These are phyloP conservation scores for Mycena vulgaris DNA, from an alignment of 768 basidiomycete species.

Conservation along the genomic window DNA sequence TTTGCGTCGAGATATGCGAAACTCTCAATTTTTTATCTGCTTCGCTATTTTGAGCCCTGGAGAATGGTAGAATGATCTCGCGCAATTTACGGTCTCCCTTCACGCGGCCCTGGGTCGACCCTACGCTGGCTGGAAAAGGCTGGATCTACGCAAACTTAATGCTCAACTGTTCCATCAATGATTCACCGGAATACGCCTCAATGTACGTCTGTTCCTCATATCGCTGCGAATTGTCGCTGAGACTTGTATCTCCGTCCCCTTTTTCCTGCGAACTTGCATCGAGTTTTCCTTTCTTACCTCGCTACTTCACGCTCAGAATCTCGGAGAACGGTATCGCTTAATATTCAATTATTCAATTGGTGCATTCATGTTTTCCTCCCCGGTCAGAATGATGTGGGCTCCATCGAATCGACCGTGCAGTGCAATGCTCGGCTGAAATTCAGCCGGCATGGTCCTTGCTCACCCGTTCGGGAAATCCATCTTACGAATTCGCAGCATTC, in stretches of 20 bases:
- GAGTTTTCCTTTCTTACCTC: conserved; percentile 7
- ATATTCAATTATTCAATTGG: conserved; percentile 9
- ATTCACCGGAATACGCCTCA: conserved; percentile 7
- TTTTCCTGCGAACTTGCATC: not conserved
- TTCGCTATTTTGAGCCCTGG: too few species aligned
- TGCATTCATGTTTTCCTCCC: not conserved
- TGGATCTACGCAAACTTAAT: not conserved
- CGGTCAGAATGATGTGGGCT: too few species aligned
- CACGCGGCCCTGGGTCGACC: too few species aligned
- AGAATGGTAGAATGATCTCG: too few species aligned
- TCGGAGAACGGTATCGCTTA: conserved; percentile 3
- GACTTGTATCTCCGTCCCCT: conserved; percentile 5
- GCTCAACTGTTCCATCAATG: not conserved
- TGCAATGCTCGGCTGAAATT: too few species aligned
- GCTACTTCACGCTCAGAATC: conserved; percentile 4
- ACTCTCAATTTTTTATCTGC: too few species aligned
- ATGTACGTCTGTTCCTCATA: conserved; percentile 11
- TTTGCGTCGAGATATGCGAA: too few species aligned
- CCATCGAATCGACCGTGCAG: too few species aligned
- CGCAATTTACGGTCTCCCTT: too few species aligned
- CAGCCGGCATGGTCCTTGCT: too few species aligned
- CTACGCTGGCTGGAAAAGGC: conserved; percentile 1
- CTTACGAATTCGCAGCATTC: too few species aligned
- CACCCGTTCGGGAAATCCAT: too few species aligned
- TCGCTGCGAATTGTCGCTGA: conserved; percentile 12